Percentiles rank a stretch among this genome's conserved stretches.
Evolutionary conservation across 2,329 filamentous ascomycete species (phyloP).

Genomic region (Proliferodiscus dingleyae): DNA sequence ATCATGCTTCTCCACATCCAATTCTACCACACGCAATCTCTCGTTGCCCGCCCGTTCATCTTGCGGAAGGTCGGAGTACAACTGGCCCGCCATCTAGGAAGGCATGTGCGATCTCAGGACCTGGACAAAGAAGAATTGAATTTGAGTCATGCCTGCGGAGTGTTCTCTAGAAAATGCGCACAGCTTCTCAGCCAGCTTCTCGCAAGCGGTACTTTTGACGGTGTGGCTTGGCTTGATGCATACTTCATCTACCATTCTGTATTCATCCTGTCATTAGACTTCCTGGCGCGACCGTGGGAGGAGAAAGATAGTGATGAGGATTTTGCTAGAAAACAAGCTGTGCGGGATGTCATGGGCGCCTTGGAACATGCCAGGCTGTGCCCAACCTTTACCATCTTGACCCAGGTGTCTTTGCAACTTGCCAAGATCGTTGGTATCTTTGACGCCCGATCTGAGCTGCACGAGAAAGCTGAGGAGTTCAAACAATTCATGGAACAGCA

Average conservation of each 20-base stretch:
- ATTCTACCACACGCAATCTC: conserved; percentile 27
- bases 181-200: conserved; percentile 24
- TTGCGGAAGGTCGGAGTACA: conserved; percentile 27
- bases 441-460: conserved; percentile 16
- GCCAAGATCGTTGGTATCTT: conserved; percentile 30
- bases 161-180: conserved; percentile 20
- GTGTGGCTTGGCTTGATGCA: conserved; percentile 27
- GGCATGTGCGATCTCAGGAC: conserved; percentile 23
- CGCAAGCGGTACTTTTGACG: conserved; percentile 23
- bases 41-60: conserved; percentile 27
- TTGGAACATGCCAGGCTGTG: conserved; percentile 25
- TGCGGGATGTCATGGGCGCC: conserved; percentile 25
- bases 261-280: conserved; percentile 28
- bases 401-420: conserved; percentile 27
- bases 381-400: conserved; percentile 27
- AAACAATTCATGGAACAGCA: conserved; percentile 21
- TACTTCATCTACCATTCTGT: conserved; percentile 30
- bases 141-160: conserved; percentile 23
- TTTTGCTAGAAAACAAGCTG: conserved; percentile 20
- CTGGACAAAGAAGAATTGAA: conserved; percentile 25
- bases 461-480: conserved; percentile 17
- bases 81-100: conserved; percentile 24
- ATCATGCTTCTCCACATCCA: conserved; percentile 27
- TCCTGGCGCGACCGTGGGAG: conserved; percentile 26
- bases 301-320: conserved; percentile 27